Evolutionary conservation across 805 yeast genomes (phyloP).

Genomic region (Clavispora asparagi): DNA sequence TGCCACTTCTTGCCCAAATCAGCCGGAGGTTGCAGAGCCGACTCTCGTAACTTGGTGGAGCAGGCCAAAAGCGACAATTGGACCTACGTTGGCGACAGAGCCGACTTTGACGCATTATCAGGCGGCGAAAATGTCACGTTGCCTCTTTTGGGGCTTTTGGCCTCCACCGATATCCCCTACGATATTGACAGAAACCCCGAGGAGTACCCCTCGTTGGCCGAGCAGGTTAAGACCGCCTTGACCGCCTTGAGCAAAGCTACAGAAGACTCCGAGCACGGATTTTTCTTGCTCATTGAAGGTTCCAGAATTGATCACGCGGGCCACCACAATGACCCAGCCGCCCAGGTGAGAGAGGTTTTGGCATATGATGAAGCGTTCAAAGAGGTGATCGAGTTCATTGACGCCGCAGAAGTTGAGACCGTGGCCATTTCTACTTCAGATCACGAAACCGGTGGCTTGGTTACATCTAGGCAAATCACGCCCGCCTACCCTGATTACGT

Average conservation of each 20-base stretch:
- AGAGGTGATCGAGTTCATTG: conserved; percentile 68
- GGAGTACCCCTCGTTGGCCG: conserved; percentile 71
- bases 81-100: conserved; percentile 56
- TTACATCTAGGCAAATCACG: conserved; percentile 72
- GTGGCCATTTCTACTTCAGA: conserved; percentile 79
- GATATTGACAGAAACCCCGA: conserved; percentile 67
- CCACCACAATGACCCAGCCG: conserved; percentile 89
- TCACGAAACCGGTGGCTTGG: conserved; percentile 94
- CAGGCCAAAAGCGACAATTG: conserved; percentile 54
- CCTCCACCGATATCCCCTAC: conserved; percentile 75
- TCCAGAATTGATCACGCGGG: conserved; percentile 95
- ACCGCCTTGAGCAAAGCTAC: conserved; percentile 64
- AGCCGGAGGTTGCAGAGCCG: conserved; percentile 66
- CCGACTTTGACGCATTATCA: conserved; percentile 49
- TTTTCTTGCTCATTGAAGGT: conserved; percentile 84
- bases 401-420: conserved; percentile 67
- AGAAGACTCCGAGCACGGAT: conserved; percentile 70
- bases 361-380: conserved; percentile 81
- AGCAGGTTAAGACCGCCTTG: conserved; percentile 71
- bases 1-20: conserved; percentile 65
- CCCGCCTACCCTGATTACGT: conserved; percentile 72
- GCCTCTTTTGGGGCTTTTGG: conserved; percentile 75
- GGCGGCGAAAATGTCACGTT: conserved; percentile 60
- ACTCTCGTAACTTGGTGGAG: conserved; percentile 60
- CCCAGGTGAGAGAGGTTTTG: conserved; percentile 85